A percentile compares a stretch with the other conserved stretches of the same genome.
These are phyloP conservation scores for Penicillium canariense DNA, from an alignment of 495 filamentous ascomycete genomes.

Conservation along the genomic window DNA sequence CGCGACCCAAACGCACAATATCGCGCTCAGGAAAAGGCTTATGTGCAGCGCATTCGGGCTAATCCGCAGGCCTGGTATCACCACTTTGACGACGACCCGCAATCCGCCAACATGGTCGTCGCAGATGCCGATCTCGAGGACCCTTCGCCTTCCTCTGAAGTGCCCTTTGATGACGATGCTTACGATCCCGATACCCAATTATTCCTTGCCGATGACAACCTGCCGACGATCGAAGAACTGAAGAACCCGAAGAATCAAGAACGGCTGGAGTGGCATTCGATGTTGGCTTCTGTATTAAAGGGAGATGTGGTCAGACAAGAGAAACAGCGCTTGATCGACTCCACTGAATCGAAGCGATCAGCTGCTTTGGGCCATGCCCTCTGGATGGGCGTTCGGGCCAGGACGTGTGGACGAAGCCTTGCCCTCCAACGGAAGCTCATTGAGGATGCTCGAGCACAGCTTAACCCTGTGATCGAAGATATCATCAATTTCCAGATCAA, in stretches of 20 bases:
- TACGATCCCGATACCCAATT: constrained; percentile 93
- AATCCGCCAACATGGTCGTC: constrained; percentile 60
- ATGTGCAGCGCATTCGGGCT: constrained; percentile 73
- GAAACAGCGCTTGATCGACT: constrained; percentile 89
- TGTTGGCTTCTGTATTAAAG: constrained; percentile 92
- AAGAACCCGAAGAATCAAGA: constrained; percentile 86
- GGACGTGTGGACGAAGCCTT: constrained; percentile 76
- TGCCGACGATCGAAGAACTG: constrained; percentile 85
- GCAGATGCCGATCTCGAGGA: constrained; percentile 87
- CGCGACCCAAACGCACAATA: constrained; percentile 78
- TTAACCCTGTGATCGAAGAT: constrained; percentile 73
- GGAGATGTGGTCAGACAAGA: constrained; percentile 97
- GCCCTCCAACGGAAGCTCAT: constrained; percentile 78
- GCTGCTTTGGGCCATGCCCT: constrained; percentile 74
- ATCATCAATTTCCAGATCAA: constrained; percentile 92
- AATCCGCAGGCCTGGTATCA: constrained; percentile 64
- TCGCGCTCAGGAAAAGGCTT: constrained; percentile 76
- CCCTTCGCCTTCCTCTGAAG: constrained; percentile 80
- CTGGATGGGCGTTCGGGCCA: constrained; percentile 84
- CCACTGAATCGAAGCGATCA: constrained; percentile 71
- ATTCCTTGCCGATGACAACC: constrained; percentile 80
- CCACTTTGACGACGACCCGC: constrained; percentile 71
- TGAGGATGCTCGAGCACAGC: constrained; percentile 68
- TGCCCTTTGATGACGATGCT: constrained; percentile 73
- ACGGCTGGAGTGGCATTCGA: constrained; percentile 94